These are phyloP conservation scores for Polytolypa hystricis DNA, from an alignment of 2,329 filamentous ascomycete species.

Conservation along the genomic window DNA sequence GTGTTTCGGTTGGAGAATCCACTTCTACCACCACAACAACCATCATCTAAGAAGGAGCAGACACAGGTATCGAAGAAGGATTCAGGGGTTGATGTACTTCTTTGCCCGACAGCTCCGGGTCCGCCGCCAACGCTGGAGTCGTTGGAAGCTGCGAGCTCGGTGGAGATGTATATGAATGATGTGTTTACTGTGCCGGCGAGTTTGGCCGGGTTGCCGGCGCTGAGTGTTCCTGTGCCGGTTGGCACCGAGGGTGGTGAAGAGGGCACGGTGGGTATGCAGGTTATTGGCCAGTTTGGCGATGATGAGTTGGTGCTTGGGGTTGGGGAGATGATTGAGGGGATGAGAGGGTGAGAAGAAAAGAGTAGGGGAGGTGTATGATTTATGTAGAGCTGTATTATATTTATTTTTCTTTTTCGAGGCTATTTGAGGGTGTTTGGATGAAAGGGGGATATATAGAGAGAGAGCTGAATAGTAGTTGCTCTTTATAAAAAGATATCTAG, in stretches of 20 bases:
- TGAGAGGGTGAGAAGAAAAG: too few species aligned
- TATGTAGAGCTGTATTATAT: too few species aligned
- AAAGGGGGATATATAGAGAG: too few species aligned
- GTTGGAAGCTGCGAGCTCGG: conserved; percentile 35
- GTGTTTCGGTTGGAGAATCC: conserved; percentile 63
- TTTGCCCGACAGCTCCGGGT: conserved; percentile 79
- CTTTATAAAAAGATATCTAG: too few species aligned
- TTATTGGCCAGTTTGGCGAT: conserved; percentile 39
- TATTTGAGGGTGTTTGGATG: too few species aligned
- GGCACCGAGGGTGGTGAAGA: conserved; percentile 7
- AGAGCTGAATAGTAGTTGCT: too few species aligned
- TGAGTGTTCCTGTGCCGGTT: conserved; percentile 62
- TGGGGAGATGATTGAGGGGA: conserved; percentile 24
- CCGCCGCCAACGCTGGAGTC: conserved; percentile 55
- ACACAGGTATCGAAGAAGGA: conserved; percentile 43
- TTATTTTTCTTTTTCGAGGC: too few species aligned
- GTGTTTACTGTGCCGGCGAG: conserved; percentile 93
- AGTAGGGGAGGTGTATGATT: too few species aligned
- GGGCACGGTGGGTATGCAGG: conserved; percentile 30
- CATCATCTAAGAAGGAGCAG: conserved; percentile 17
- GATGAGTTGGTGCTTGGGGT: conserved; percentile 32
- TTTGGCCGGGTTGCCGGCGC: conserved; percentile 76
- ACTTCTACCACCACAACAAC: conserved; percentile 29
- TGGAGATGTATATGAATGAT: conserved; percentile 86
- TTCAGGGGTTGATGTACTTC: conserved; percentile 62